Percentiles rank a stretch among this genome's conserved stretches.
phyloP scores from a whole-genome alignment of 23 red algal species.

The Cyanidiococcus yangmingshanensis region DNA sequence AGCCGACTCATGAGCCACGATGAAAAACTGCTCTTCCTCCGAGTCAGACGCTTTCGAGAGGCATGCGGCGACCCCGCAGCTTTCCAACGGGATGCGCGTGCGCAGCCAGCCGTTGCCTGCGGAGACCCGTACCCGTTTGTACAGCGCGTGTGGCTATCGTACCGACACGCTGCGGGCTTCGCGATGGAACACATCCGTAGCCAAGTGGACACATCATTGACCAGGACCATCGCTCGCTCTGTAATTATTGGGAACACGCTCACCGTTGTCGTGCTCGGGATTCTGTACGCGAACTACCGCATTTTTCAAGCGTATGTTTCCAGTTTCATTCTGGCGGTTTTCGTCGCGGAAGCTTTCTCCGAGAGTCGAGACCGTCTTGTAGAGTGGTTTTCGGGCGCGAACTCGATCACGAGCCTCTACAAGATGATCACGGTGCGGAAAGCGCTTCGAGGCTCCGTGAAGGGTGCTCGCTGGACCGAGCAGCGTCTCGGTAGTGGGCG shows the following conservation, averaged over 20 bases:
- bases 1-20: too few species aligned
- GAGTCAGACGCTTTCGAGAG: too few species aligned
- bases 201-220: background rate
- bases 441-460: background rate
- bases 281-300: conserved; percentile 5
- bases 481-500: background rate
- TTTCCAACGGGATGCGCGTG: too few species aligned
- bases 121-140: too few species aligned
- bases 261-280: background rate
- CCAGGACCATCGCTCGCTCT: background rate
- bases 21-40: too few species aligned
- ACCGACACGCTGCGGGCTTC: too few species aligned
- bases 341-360: background rate
- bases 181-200: background rate
- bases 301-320: background rate
- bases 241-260: background rate
- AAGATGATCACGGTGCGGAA: background rate
- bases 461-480: background rate
- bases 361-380: background rate
- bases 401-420: background rate
- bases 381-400: background rate
- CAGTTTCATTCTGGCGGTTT: background rate
- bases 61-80: too few species aligned
- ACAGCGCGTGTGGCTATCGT: too few species aligned
- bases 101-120: too few species aligned